Evolutionary conservation across 495 filamentous ascomycete genomes (phyloP).

Genomic region (Corynascus novoguineensis): DNA sequence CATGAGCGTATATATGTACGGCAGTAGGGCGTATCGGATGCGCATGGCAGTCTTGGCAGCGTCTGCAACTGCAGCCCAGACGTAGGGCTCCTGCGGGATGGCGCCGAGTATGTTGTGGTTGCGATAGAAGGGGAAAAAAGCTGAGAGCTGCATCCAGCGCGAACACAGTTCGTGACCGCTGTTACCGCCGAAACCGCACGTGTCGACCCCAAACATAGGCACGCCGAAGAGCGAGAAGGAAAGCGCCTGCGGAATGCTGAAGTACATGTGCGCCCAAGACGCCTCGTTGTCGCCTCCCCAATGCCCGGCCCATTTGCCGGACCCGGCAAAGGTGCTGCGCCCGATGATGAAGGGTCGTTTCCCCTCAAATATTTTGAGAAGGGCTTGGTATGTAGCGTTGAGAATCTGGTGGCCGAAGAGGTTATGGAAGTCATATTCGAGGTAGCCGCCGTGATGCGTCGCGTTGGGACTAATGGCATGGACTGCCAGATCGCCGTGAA

Average conservation of each 20-base stretch:
- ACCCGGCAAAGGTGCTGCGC: constrained; percentile 74
- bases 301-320: constrained; percentile 76
- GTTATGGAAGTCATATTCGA: constrained; percentile 80
- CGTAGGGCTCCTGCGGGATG: constrained; percentile 68
- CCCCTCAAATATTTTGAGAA: constrained; percentile 54
- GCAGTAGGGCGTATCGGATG: constrained; percentile 67
- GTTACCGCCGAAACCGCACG: constrained; percentile 75
- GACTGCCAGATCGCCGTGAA: constrained; percentile 67
- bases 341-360: constrained; percentile 85
- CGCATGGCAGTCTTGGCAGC: constrained; percentile 64
- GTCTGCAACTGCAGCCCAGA: constrained; percentile 63
- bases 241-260: constrained; percentile 75
- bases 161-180: constrained; percentile 69
- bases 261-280: constrained; percentile 64
- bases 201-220: constrained; percentile 82
- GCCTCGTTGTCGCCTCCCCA: constrained; percentile 83
- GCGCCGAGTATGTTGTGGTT: constrained; percentile 69
- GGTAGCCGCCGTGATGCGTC: constrained; percentile 63
- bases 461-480: constrained; percentile 75
- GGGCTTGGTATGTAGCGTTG: constrained; percentile 72
- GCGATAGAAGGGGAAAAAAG: constrained; percentile 86
- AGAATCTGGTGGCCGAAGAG: constrained; percentile 69
- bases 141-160: constrained; percentile 80
- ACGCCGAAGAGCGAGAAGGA: constrained; percentile 78
- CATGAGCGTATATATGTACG: constrained; percentile 81